A percentile compares a stretch with the other conserved stretches of the same genome.
Conservation (phyloP, 352 stramenopile species). For the Globisporangium sylvaticum region DNA sequence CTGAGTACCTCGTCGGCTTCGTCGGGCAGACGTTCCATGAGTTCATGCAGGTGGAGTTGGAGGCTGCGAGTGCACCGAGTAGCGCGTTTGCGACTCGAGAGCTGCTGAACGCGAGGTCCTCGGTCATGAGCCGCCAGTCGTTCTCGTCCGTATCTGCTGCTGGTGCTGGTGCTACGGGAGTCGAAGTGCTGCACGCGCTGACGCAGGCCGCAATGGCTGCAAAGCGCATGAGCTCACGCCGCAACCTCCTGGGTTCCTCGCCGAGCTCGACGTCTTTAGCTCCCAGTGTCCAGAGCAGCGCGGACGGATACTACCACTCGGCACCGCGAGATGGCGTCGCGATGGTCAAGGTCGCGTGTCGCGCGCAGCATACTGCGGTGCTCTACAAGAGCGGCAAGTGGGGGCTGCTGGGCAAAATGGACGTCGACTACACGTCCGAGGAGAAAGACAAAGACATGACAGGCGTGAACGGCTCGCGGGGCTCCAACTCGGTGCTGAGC, state of each 20-base stretch:
- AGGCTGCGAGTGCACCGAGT: constrained; percentile 21
- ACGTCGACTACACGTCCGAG: constrained; percentile 13
- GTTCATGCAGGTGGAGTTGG: constrained; percentile 38
- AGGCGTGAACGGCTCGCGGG: constrained; percentile 1
- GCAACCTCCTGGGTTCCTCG: constrained; percentile 9
- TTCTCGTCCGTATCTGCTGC: neutral
- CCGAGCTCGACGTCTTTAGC: constrained; percentile 1
- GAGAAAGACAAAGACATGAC: neutral
- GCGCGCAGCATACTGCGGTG: constrained; percentile 37
- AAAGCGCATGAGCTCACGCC: constrained; percentile 9
- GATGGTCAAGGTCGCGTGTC: constrained; percentile 37
- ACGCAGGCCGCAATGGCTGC: constrained; percentile 6
- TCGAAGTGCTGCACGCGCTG: constrained; percentile 25
- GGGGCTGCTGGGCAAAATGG: constrained; percentile 28
- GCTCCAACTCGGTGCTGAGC: constrained; percentile 34
- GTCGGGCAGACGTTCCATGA: constrained; percentile 22
- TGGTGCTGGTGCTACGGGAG: neutral
- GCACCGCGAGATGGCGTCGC: constrained; percentile 17
- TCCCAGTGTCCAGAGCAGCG: constrained; percentile 5
- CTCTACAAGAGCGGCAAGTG: constrained; percentile 45
- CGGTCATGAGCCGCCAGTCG: neutral
- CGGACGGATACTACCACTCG: neutral
- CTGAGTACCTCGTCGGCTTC: constrained; percentile 2
- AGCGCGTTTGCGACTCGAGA: constrained; percentile 11
- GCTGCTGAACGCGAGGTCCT: neutral